These are phyloP conservation scores for Dictyophora rubrovolvata DNA, from an alignment of 768 basidiomycete species.

Conservation along the genomic window DNA sequence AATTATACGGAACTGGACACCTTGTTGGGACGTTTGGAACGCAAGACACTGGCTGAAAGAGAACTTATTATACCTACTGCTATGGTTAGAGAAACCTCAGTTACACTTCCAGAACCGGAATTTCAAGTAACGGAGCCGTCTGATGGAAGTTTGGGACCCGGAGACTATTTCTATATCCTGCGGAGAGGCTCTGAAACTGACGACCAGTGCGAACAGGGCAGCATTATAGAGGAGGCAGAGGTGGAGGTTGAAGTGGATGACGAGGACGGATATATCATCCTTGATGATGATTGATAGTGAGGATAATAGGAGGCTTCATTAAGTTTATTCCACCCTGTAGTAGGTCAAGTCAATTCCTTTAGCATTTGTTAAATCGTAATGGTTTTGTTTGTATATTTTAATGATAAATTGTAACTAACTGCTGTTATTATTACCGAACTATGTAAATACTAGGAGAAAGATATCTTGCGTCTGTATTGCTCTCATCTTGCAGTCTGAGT, in stretches of 20 bases:
- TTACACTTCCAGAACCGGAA: background rate
- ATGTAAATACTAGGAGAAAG: background rate
- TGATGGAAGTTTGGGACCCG: constrained; percentile 5
- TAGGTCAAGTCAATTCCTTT: background rate
- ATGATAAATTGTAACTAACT: background rate
- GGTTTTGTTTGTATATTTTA: background rate
- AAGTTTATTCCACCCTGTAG: background rate
- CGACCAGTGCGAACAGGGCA: no score
- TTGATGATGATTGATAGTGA: constrained; percentile 1
- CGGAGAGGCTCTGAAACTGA: background rate
- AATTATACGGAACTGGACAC: constrained; percentile 77
- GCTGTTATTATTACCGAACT: background rate
- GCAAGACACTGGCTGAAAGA: constrained; percentile 27
- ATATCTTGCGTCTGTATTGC: background rate
- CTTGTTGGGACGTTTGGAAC: constrained; percentile 53
- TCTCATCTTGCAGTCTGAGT: no score
- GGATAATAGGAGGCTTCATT: background rate
- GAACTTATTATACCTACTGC: background rate
- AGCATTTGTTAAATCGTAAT: background rate
- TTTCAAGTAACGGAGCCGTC: background rate
- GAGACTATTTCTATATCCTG: constrained; percentile 5
- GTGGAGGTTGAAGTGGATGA: background rate
- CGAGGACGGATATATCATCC: background rate
- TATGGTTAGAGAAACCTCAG: background rate
- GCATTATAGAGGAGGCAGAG: background rate